These are phyloP conservation scores for Penicillium occitanis DNA, from an alignment of 2,329 filamentous ascomycete genomes.

Conservation along the genomic window DNA sequence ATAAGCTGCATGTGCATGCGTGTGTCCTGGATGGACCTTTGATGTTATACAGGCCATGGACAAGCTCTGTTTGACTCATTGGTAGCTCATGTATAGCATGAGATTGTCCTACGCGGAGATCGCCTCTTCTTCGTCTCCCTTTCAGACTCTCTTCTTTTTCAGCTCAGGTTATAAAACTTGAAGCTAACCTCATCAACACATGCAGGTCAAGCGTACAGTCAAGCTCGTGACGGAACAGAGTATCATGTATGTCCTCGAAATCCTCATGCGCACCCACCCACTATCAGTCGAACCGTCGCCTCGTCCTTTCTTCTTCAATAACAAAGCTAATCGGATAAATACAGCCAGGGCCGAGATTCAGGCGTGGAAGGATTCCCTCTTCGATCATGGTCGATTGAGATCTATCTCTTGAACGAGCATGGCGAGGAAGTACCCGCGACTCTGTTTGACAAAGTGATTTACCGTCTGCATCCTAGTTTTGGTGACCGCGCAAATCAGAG, in stretches of 20 bases:
- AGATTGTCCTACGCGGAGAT: slow-evolving; percentile 2
- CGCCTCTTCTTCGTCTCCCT: background rate
- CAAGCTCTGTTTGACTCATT: background rate
- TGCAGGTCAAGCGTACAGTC: slow-evolving; percentile 75
- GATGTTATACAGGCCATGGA: background rate
- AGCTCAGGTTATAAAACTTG: background rate
- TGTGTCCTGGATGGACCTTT: background rate
- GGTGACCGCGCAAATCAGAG: slow-evolving; percentile 76
- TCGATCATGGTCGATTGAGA: slow-evolving; percentile 84
- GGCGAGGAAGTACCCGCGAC: slow-evolving; percentile 80
- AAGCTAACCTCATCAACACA: slow-evolving; percentile 4
- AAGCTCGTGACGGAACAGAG: slow-evolving; percentile 92
- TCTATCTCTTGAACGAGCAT: slow-evolving; percentile 80
- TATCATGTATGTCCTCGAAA: slow-evolving; percentile 66
- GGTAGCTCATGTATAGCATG: background rate
- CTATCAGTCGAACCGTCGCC: background rate
- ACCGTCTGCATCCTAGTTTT: slow-evolving; percentile 93
- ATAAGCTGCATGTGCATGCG: slow-evolving; percentile 1
- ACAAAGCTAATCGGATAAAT: slow-evolving; percentile 4
- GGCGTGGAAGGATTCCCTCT: slow-evolving; percentile 87
- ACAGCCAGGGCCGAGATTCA: slow-evolving; percentile 70
- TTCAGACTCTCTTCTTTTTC: background rate
- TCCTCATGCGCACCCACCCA: background rate
- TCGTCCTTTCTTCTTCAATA: background rate
- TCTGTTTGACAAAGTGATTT: slow-evolving; percentile 88